Evolutionary conservation across 129 eudicot species (phyloP).

Genomic region (Silybum marianum): DNA sequence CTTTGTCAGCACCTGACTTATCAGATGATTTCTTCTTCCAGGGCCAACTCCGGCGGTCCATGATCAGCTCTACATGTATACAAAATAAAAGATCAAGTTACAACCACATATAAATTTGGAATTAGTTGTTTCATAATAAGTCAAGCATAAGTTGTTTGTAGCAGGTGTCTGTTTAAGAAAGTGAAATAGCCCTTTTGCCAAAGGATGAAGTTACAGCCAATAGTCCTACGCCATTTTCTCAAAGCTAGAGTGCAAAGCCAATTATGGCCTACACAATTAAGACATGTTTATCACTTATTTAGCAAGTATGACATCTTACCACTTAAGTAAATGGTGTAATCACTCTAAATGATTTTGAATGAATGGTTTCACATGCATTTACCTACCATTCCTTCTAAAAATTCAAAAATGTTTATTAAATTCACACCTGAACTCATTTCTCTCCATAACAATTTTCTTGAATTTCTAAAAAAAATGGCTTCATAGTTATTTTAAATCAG

Average conservation of each 20-base stretch:
- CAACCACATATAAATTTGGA: too few relatives aligned
- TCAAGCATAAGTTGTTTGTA: conserved; percentile 3
- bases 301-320: background rate
- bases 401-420: background rate
- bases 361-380: background rate
- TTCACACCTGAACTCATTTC: background rate
- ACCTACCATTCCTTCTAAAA: background rate
- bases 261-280: background rate
- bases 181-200: background rate
- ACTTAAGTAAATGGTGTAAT: background rate
- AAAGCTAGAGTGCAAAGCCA: too few relatives aligned
- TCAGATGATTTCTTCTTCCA: conserved; percentile 98
- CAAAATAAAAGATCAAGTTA: background rate
- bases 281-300: background rate
- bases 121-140: too few relatives aligned
- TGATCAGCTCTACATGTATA: conserved; percentile 40
- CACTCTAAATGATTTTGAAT: background rate
- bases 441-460: background rate
- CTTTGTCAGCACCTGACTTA: conserved; percentile 64
- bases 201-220: background rate
- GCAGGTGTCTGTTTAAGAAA: conserved; percentile 8
- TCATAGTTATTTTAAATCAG: background rate
- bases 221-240: background rate
- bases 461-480: background rate
- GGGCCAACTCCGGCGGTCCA: conserved; percentile 98